Percentiles rank a stretch among this genome's conserved stretches.
These are phyloP conservation scores for Trifolium fragiferum DNA, from an alignment of 306 rosid genomes.

Conservation along the genomic window DNA sequence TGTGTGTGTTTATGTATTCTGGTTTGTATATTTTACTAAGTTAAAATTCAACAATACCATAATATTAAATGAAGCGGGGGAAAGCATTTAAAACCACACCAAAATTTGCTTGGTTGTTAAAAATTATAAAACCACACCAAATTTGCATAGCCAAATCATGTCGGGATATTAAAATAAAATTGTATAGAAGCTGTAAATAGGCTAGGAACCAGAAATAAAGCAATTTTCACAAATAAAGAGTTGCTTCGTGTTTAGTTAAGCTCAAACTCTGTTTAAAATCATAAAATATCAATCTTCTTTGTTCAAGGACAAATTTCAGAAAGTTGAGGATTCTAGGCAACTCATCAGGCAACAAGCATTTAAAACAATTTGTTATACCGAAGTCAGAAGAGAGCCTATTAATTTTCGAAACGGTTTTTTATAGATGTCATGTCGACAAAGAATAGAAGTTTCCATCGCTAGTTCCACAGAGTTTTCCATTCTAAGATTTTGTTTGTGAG, in stretches of 20 bases:
- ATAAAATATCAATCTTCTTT: neutral
- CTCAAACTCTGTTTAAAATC: neutral
- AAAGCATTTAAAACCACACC: no score
- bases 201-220: neutral
- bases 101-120: neutral
- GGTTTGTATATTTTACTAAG: neutral
- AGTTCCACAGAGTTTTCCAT: no score
- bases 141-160: neutral
- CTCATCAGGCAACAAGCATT: neutral
- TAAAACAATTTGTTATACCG: neutral
- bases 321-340: neutral
- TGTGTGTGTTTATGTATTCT: neutral
- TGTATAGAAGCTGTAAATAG: neutral
- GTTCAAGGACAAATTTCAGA: neutral
- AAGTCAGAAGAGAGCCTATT: no score
- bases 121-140: neutral
- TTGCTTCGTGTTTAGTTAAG: neutral
- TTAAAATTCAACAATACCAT: slow-evolving; percentile 2
- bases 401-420: no score
- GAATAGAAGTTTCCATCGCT: no score
- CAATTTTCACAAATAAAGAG: neutral
- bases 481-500: no score
- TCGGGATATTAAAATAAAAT: neutral
- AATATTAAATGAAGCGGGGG: no score
- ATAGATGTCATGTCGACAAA: no score